These are phyloP conservation scores for Spiromastix sp. DNA, from an alignment of 2,329 filamentous ascomycete species.

Conservation along the genomic window DNA sequence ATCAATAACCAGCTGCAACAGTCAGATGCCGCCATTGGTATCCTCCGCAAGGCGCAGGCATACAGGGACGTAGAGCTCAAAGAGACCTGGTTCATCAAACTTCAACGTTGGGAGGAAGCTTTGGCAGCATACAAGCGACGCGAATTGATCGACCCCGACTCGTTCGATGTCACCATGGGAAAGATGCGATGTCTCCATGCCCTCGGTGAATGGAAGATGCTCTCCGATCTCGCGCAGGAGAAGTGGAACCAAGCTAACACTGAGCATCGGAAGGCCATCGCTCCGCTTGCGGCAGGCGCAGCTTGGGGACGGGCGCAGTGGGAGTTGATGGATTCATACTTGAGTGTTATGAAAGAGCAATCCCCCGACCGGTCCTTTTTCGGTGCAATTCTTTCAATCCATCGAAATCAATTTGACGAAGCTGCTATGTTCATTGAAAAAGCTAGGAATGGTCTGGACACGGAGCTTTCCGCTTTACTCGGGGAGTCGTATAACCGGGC, in stretches of 20 bases:
- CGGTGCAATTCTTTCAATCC: constrained; percentile 85
- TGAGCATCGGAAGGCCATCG: constrained; percentile 83
- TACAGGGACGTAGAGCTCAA: constrained; percentile 94
- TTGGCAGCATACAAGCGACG: constrained; percentile 70
- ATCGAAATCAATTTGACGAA: constrained; percentile 91
- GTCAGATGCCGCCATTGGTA: constrained; percentile 96
- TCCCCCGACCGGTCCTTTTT: constrained; percentile 97
- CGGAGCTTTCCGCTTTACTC: constrained; percentile 89
- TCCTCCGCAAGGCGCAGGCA: constrained; percentile 86
- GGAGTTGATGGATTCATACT: constrained; percentile 96
- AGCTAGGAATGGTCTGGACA: constrained; percentile 86
- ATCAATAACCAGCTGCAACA: constrained; percentile 99
- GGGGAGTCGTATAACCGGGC: constrained; percentile 97
- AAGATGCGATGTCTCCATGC: constrained; percentile 99
- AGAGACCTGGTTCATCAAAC: constrained; percentile 98
- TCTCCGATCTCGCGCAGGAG: constrained; percentile 79
- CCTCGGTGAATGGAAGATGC: constrained; percentile 89
- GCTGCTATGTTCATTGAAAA: constrained; percentile 83
- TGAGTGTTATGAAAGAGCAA: constrained; percentile 86
- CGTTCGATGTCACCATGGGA: constrained; percentile 95
- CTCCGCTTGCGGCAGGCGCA: constrained; percentile 84
- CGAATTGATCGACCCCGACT: constrained; percentile 62
- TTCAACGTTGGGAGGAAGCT: constrained; percentile 97
- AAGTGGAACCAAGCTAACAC: constrained; percentile 85
- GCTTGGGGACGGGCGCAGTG: constrained; percentile 96